A percentile compares a stretch with the other conserved stretches of the same genome.
phyloP scores from a whole-genome alignment of 2,329 filamentous ascomycete genomes.

The Colletotrichum godetiae region DNA sequence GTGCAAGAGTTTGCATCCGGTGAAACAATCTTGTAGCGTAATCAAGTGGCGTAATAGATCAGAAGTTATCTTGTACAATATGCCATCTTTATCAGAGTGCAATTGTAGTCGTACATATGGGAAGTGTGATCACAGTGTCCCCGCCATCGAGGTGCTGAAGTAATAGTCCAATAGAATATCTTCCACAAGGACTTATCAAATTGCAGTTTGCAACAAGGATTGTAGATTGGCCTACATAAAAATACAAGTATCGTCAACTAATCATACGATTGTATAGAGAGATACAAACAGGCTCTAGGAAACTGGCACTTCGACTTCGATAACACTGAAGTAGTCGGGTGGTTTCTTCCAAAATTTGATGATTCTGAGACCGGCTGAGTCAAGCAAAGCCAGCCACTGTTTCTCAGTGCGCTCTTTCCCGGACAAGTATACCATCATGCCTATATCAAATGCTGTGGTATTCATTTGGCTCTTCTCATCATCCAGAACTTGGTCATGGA shows the following conservation, averaged over 20 bases:
- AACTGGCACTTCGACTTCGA: constrained; percentile 7
- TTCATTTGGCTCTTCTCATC: constrained; percentile 36
- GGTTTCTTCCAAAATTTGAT: constrained; percentile 28
- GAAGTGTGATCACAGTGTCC: too few species aligned
- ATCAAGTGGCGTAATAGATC: too few species aligned
- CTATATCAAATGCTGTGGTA: not conserved
- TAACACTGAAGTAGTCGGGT: not conserved
- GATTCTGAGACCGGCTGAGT: constrained; percentile 10
- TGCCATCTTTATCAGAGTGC: too few species aligned
- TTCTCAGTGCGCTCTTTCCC: constrained; percentile 19
- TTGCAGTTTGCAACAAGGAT: not conserved
- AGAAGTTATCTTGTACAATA: too few species aligned
- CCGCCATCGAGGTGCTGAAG: too few species aligned
- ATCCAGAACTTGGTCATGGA: constrained; percentile 52
- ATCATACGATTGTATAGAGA: not conserved
- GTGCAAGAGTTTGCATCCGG: too few species aligned
- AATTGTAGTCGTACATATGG: too few species aligned
- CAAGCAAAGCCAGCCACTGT: constrained; percentile 23
- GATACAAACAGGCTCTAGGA: not conserved
- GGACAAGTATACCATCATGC: constrained; percentile 10
- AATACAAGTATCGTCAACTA: not conserved
- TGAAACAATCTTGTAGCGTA: too few species aligned
- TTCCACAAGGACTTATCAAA: too few species aligned
- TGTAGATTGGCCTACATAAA: not conserved
- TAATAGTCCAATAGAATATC: too few species aligned